A percentile compares a stretch with the other conserved stretches of the same genome.
phyloP scores from a whole-genome alignment of 2,329 filamentous ascomycete genomes.

The Phyllosticta capitalensis region DNA sequence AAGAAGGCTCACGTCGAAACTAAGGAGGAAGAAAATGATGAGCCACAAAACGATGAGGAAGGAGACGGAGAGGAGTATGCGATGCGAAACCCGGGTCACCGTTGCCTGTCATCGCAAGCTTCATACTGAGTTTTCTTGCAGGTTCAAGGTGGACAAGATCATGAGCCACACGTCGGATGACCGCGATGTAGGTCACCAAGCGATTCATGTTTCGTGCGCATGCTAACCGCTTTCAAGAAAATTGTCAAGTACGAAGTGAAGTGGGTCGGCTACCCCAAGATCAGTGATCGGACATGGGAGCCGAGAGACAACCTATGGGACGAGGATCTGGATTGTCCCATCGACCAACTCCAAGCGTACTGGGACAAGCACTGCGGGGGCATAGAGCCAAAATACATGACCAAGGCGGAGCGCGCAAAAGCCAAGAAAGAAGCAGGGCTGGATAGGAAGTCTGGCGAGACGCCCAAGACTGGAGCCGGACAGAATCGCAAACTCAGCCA shows the following conservation, averaged over 20 bases:
- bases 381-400: slow-evolving; percentile 36
- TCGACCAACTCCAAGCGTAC: slow-evolving; percentile 55
- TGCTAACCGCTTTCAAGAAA: slow-evolving; percentile 29
- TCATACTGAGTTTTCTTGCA: slow-evolving; percentile 28
- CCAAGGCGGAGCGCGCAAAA: slow-evolving; percentile 17
- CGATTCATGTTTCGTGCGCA: slow-evolving; percentile 5
- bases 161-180: slow-evolving; percentile 53
- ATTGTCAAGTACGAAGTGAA: slow-evolving; percentile 60
- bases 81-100: background rate
- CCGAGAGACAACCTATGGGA: slow-evolving; percentile 61
- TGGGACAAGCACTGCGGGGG: slow-evolving; percentile 54
- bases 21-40: slow-evolving; percentile 15
- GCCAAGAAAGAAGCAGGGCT: slow-evolving; percentile 19
- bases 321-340: background rate
- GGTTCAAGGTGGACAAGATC: slow-evolving; percentile 68
- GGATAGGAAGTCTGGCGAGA: slow-evolving; percentile 15
- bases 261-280: slow-evolving; percentile 68
- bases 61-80: slow-evolving; percentile 38
- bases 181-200: slow-evolving; percentile 3
- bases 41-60: slow-evolving; percentile 18
- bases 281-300: slow-evolving; percentile 68
- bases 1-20: slow-evolving; percentile 10
- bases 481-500: slow-evolving; percentile 1
- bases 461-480: background rate
- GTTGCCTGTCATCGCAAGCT: background rate